A percentile compares a stretch with the other conserved stretches of the same genome.
Conservation (phyloP, 352 stramenopile species). For the Thraustochytrium aureum region DNA sequence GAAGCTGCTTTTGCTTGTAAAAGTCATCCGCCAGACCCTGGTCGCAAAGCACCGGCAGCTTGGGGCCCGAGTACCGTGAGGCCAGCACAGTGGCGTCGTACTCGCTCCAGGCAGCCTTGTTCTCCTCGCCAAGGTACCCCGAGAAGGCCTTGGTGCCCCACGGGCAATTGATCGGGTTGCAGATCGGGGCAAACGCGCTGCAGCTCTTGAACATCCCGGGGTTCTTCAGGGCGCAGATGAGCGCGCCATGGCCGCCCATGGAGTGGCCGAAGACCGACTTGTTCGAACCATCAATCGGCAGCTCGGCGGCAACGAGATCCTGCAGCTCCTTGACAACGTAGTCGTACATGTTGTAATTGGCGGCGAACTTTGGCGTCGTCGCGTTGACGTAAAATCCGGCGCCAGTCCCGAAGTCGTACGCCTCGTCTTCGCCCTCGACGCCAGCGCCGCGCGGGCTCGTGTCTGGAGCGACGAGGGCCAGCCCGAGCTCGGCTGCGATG, state of each 20-base stretch:
- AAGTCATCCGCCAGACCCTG: conserved; percentile 84
- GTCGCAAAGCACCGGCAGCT: conserved; percentile 79
- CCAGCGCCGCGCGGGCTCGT: conserved; percentile 88
- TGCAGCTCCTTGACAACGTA: conserved; percentile 96
- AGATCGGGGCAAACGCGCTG: conserved; percentile 95
- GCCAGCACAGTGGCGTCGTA: conserved; percentile 82
- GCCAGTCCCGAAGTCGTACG: conserved; percentile 91
- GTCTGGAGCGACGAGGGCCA: conserved; percentile 93
- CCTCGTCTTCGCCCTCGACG: conserved; percentile 89
- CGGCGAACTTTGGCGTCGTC: conserved; percentile 82
- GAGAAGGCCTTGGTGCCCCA: conserved; percentile 98
- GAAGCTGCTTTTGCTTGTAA: conserved; percentile 78
- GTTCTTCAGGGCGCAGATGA: conserved; percentile 88
- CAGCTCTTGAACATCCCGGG: conserved; percentile 82
- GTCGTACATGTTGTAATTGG: conserved; percentile 96
- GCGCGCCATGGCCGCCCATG: conserved; percentile 95
- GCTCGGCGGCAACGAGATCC: conserved; percentile 76
- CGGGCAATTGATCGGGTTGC: conserved; percentile 90
- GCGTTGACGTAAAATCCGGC: conserved; percentile 98
- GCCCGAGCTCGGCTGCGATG: conserved; percentile 77
- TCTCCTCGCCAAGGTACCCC: conserved; percentile 89
- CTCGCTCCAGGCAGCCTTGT: conserved; percentile 61
- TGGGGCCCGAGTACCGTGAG: conserved; percentile 56
- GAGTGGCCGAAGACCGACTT: conserved; percentile 91
- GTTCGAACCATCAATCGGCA: conserved; percentile 67